phyloP scores from a whole-genome alignment of 441 rosid genomes.

The Hypseocharis bilobata region DNA sequence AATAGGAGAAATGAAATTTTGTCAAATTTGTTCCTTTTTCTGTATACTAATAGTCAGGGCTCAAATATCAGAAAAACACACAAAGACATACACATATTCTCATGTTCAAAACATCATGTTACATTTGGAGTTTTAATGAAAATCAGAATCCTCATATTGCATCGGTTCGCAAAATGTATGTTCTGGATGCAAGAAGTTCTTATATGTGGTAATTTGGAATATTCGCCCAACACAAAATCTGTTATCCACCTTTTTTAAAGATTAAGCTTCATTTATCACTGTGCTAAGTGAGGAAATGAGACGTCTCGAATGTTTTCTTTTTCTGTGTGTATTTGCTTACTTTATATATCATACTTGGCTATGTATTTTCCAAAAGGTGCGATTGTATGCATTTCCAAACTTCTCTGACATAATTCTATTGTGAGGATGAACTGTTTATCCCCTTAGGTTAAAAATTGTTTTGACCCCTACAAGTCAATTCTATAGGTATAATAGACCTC shows the following conservation, averaged over 20 bases:
- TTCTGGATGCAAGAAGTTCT: no score
- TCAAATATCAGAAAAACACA: background rate
- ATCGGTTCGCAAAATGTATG: background rate
- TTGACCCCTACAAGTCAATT: background rate
- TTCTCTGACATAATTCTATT: background rate
- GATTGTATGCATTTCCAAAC: no score
- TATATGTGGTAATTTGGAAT: no score
- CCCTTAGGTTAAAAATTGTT: background rate
- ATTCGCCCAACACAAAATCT: no score
- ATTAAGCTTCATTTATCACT: no score
- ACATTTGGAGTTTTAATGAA: background rate
- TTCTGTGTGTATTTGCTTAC: no score
- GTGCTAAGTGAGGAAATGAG: no score
- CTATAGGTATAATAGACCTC: background rate
- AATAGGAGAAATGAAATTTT: no score
- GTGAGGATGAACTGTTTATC: background rate
- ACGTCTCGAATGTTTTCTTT: no score
- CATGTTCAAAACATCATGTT: background rate
- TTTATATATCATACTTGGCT: background rate
- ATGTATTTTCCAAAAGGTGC: background rate
- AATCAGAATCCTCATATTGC: background rate
- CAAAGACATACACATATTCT: no score
- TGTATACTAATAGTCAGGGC: background rate
- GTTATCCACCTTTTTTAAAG: no score
- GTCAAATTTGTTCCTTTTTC: background rate